These are phyloP conservation scores for Symbiodinium pilosum DNA, from an alignment of 73 alveolate genomes.

Conservation along the genomic window DNA sequence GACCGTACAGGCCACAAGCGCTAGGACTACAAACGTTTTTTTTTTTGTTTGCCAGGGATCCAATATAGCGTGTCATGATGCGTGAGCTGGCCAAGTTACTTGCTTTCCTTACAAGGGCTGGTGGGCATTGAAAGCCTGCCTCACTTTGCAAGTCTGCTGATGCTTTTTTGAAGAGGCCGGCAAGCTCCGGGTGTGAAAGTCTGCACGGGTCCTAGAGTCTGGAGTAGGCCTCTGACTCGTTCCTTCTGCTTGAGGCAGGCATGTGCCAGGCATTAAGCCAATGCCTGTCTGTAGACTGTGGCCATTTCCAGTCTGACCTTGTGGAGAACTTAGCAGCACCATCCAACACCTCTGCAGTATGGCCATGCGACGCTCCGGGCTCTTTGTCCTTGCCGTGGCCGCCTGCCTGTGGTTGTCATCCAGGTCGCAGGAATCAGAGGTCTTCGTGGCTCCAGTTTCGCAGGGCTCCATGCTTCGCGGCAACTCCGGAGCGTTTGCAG, in stretches of 20 bases:
- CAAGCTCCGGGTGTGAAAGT: neutral
- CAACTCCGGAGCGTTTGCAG: neutral
- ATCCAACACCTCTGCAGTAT: neutral
- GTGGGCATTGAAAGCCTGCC: too few relatives aligned
- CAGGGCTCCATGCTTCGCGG: conserved; percentile 39
- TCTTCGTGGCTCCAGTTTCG: neutral
- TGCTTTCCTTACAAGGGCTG: too few relatives aligned
- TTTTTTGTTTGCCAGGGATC: neutral
- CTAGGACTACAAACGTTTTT: too few relatives aligned
- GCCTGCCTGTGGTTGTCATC: conserved; percentile 44
- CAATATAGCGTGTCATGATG: too few relatives aligned
- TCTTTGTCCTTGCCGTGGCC: conserved; percentile 1
- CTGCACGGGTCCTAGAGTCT: neutral
- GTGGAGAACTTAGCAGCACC: too few relatives aligned
- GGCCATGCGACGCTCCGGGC: conserved; percentile 60
- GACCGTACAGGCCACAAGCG: conserved; percentile 74
- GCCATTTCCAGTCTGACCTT: too few relatives aligned
- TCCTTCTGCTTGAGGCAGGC: too few relatives aligned
- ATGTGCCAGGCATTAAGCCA: too few relatives aligned
- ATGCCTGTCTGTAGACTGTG: too few relatives aligned
- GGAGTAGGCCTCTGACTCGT: too few relatives aligned
- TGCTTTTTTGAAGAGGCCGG: neutral
- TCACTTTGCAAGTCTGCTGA: too few relatives aligned
- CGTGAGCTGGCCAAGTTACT: too few relatives aligned
- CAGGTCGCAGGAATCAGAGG: neutral